Base-by-base conservation (phyloP, 805 yeast genomes). In the Yarrowia osloensis region DNA sequence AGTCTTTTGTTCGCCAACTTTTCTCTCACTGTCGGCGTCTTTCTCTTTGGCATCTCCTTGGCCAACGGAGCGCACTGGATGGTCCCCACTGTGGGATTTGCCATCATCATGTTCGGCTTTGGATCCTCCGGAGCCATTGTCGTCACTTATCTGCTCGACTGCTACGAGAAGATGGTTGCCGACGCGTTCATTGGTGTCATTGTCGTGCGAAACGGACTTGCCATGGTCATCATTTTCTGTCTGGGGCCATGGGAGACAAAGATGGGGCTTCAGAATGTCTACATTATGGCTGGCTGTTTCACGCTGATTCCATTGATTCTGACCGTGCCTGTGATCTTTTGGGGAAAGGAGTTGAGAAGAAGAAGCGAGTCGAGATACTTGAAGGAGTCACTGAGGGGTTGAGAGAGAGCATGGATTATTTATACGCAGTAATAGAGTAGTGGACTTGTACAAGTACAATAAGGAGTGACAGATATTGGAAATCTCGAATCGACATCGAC, bases 171-270 rank as follows among this genome's bases (percentile, higher is more conserved):
- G n/a, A 50, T 50, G 3, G 55, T 50, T 0, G 55, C 55, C 11
- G 83, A 82, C 52, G 84, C 85, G 0, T 81, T 86, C 79, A 87
- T 84, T 55, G 82, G 85, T 28, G 84, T 85, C 21, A 81, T 86
- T 47, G 71, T 86, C 29, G 81, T 86, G 67, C 79, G 89, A 74
- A 86, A 86, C 73, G 76, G 82, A n/a, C 81, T 86, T 81, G 46
- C 46, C 42, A 37, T 39, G 46, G 26, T 54, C 33, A 39, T 54
- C 22, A 37, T 35, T 11, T 54, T 54, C 21, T 22, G 33, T 7
- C 15, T 54, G 33, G 46, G 24, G 0, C 62, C 62, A 0, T 54
- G 62, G 62, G 22, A 19, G 4, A 31, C 9, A 2, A 22, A 17
- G 6, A n/a, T 54, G 6, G 62, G 62, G 2, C 46, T 54, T 5